Evolutionary conservation across 169 alveolate genomes (phyloP), one percentile per base, ranked within the genome.

Genomic region (Eimeria mitis): DNA sequence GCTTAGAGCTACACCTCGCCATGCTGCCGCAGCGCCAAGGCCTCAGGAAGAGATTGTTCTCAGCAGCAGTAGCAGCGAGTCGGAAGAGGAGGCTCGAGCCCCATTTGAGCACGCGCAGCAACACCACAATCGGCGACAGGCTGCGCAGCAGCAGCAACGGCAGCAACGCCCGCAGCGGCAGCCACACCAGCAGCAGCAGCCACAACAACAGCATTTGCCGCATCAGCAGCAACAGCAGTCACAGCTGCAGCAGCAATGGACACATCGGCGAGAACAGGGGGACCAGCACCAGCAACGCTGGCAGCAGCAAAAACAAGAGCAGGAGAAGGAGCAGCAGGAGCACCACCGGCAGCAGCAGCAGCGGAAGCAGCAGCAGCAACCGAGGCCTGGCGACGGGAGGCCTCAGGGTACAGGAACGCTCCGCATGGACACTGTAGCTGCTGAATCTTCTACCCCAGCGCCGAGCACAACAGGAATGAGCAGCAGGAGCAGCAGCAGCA

Each of bases 21-120:
- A 40, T 9, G 81, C n/a, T 23, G 49, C 0, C 68, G 28, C 68
- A 71, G 44, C 44, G n/a, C 4, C 25, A 71, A 11, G 81, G 81
- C 81, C 49, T 71, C 52, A 40, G 28, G 81, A 71, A n/a, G 81
- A 71, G 25, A 71, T 71, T 19, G 44, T 71, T 31, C 81, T 71
- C 81, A 71, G 81, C 81, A 71, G n/a, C 28, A 4, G 68, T 19
- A 71, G 81, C 44, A 71, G 81, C 19, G 81, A 71, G 34, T 71
- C 81, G 0, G 68, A 59, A 59, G 81, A 19, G 49, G 81, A 71
- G 28, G 68, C 68, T 19, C 28, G n/a, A 14, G 11, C n/a, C 1
- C 68, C 7, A 28, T 1, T 1, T 59, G 7, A 59, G 11, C 68
- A 59, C 28, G 68, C 81, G 81, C 42, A 31, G 81, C 81, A 71